Evolutionary conservation across 2,329 filamentous ascomycete genomes (phyloP), one percentile per base, ranked within the genome.

Genomic region (Trichoderma sp.): DNA sequence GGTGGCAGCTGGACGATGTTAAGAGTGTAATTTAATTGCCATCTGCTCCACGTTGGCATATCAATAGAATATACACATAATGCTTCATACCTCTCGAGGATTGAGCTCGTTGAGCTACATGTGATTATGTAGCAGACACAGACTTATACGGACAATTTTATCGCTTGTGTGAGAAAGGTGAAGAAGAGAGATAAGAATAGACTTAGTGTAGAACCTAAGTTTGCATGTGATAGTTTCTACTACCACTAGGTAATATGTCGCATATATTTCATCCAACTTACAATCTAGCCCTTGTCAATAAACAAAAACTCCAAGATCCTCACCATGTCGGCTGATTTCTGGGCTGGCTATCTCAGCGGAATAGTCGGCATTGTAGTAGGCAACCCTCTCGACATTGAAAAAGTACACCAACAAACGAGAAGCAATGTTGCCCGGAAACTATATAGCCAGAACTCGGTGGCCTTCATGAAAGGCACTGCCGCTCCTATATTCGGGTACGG

Each of bases 401-500:
- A 87, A 75, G 77, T 84, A 68, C 92, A 91, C 53, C 84, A 97
- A 3, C 95, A 98, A 85, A 91, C 93, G 70, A 73, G 76, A 70
- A 66, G 66, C 6, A n/a, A 32, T 63, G 59, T 36, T 70, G n/a
- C 70, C 55, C 71, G 74, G 43, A 32, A 73, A 61, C 72, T 76
- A 0, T 79, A 79, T 70, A 73, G 73, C 17, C 76, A 80, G 66
- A 79, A 76, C 43, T 79, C 81, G 12, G 77, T 80, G 36, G 79
- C 82, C 15, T 79, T 88, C 15, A 81, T 88, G 20, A 83, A 87
- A 9, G 95, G 95, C 74, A 90, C 92, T 12, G 92, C 95, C 28
- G 94, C 94, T 43, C 95, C 95, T 0, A 91, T 97, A 47, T 84
- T 97, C 5, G 93, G 93, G 75, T 97, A 97, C 81, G 95, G 95